Percentiles rank a stretch among this genome's conserved stretches.
These are phyloP conservation scores for Sambucus nigra DNA, from an alignment of 129 eudicot species.

Conservation along the genomic window DNA sequence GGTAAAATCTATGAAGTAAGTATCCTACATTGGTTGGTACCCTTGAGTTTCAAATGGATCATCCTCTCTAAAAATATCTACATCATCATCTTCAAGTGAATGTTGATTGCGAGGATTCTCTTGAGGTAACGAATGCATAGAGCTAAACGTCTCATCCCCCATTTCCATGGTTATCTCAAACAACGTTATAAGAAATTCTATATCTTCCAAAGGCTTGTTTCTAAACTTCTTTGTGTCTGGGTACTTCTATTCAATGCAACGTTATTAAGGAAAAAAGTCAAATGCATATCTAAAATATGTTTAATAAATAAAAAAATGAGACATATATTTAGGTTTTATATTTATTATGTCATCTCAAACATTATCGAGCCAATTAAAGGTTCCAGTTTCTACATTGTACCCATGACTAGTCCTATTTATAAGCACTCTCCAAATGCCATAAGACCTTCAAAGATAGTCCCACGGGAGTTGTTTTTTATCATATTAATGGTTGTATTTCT, in stretches of 20 bases:
- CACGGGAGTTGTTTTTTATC: neutral
- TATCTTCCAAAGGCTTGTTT: neutral
- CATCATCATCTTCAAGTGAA: neutral
- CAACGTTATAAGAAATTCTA: neutral
- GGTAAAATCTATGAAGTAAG: neutral
- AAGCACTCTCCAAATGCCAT: neutral
- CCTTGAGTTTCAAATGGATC: neutral
- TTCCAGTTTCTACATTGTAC: neutral
- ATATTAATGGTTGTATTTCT: neutral
- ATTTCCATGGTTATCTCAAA: neutral
- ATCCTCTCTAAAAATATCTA: neutral
- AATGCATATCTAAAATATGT: neutral
- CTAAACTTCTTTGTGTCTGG: neutral
- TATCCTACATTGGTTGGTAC: neutral
- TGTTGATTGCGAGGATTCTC: neutral
- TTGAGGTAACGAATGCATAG: neutral
- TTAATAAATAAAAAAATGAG: no score
- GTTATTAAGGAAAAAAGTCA: neutral
- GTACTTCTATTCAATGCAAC: neutral
- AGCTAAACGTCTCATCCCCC: neutral
- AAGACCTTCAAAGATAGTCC: neutral
- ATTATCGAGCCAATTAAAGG: neutral
- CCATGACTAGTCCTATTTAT: neutral
- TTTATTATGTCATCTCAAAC: neutral
- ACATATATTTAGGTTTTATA: neutral